phyloP scores from a whole-genome alignment of 2,329 filamentous ascomycete species.

The Colletotrichum cordylinicola region DNA sequence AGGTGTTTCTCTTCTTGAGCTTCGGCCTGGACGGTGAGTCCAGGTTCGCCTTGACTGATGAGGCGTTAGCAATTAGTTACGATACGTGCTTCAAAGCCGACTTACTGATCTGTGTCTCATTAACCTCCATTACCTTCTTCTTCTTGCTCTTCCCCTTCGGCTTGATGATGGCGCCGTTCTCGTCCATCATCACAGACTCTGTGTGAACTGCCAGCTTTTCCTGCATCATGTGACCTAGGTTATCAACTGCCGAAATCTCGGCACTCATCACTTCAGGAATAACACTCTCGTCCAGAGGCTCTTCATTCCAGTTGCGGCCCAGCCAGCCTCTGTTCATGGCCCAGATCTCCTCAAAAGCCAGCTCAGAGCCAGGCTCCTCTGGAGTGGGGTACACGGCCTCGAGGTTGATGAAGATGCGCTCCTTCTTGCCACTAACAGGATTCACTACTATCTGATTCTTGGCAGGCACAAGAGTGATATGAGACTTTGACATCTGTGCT shows the following conservation, averaged over 20 bases:
- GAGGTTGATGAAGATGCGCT: constrained; percentile 87
- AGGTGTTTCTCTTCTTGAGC: constrained; percentile 74
- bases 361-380: constrained; percentile 73
- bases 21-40: constrained; percentile 89
- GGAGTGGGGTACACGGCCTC: constrained; percentile 84
- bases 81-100: constrained; percentile 22
- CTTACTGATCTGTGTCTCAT: constrained; percentile 92
- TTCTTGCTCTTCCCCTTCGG: constrained; percentile 63
- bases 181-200: constrained; percentile 57
- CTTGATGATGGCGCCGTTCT: constrained; percentile 61
- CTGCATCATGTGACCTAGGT: constrained; percentile 28
- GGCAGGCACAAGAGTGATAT: constrained; percentile 72
- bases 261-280: not conserved
- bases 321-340: constrained; percentile 77
- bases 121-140: constrained; percentile 83
- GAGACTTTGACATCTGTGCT: constrained; percentile 64
- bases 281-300: constrained; percentile 10
- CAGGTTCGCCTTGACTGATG: constrained; percentile 85
- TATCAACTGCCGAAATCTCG: constrained; percentile 22
- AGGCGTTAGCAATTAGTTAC: constrained; percentile 31
- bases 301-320: constrained; percentile 57
- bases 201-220: constrained; percentile 49
- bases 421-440: constrained; percentile 79
- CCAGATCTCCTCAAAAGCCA: constrained; percentile 91
- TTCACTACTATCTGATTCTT: constrained; percentile 83